These are phyloP conservation scores for Blepharisma undulans DNA, from an alignment of 169 alveolate species.

Conservation along the genomic window DNA sequence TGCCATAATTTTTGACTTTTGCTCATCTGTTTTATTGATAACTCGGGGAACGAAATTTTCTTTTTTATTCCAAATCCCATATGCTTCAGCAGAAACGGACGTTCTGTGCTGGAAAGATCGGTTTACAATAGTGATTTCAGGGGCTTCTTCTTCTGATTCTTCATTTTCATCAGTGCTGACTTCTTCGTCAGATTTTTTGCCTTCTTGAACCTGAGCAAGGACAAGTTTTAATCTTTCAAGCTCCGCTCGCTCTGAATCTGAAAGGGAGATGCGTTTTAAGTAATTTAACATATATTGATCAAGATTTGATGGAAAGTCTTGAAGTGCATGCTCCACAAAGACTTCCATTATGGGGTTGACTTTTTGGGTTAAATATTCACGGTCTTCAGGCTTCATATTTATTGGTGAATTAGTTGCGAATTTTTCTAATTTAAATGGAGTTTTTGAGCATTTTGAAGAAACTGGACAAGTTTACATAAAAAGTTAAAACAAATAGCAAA, in stretches of 20 bases:
- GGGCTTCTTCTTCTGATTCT: slow-evolving; percentile 23
- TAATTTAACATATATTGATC: slow-evolving; percentile 4
- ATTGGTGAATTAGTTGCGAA: background rate
- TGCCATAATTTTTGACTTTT: slow-evolving; percentile 77
- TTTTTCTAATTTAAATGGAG: background rate
- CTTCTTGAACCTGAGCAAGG: background rate
- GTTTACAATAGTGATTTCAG: background rate
- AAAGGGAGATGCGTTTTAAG: slow-evolving; percentile 52
- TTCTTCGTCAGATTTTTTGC: background rate
- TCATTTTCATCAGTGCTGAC: slow-evolving; percentile 17
- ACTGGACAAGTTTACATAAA: background rate
- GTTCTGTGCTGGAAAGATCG: slow-evolving; percentile 46
- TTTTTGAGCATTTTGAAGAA: background rate
- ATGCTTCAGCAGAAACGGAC: slow-evolving; percentile 93
- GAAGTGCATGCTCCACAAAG: background rate
- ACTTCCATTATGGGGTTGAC: slow-evolving; percentile 16
- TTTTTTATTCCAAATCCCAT: slow-evolving; percentile 91
- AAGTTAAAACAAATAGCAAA: too few relatives aligned
- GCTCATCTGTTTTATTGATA: slow-evolving; percentile 85
- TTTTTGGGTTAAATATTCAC: background rate
- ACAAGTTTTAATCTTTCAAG: background rate
- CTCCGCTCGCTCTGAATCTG: slow-evolving; percentile 36
- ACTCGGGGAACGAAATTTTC: slow-evolving; percentile 90
- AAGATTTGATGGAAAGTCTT: background rate
- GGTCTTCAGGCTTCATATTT: background rate